Conservation (phyloP, 108 stramenopile species). For the Cyclotella distinguenda region DNA sequence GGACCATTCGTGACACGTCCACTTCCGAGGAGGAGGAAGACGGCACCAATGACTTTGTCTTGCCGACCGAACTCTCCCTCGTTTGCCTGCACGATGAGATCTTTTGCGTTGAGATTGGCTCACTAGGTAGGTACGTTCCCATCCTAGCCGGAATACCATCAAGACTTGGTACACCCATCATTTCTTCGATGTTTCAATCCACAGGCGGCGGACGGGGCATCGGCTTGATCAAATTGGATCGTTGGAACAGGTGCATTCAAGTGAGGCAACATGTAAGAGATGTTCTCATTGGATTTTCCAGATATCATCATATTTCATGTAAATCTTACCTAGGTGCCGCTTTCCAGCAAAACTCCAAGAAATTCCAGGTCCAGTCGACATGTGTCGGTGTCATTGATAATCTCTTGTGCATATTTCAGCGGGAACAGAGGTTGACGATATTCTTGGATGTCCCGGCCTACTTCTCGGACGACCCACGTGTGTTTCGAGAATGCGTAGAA, state of each 20-base stretch:
- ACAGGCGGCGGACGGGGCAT: constrained; percentile 15
- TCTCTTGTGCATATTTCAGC: constrained; percentile 24
- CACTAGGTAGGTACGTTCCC: constrained; percentile 16
- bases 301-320: too few relatives aligned
- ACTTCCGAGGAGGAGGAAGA: not conserved
- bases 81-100: constrained; percentile 29
- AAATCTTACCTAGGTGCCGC: too few relatives aligned
- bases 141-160: too few relatives aligned
- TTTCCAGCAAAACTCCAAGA: too few relatives aligned
- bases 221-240: constrained; percentile 32
- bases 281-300: not conserved
- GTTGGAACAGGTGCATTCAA: constrained; percentile 18
- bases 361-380: constrained; percentile 4
- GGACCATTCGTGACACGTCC: not conserved
- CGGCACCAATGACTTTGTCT: constrained; percentile 9
- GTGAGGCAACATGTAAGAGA: constrained; percentile 35
- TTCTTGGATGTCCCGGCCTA: constrained; percentile 29
- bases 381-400: constrained; percentile 39
- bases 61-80: constrained; percentile 29
- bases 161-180: too few relatives aligned
- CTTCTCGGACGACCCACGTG: constrained; percentile 36
- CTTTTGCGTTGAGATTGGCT: constrained; percentile 37
- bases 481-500: constrained; percentile 15
- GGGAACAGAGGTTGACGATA: constrained; percentile 11
- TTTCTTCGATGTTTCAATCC: too few relatives aligned